These are phyloP conservation scores for Phytophthora rubi DNA, from an alignment of 352 stramenopile genomes.

Conservation along the genomic window DNA sequence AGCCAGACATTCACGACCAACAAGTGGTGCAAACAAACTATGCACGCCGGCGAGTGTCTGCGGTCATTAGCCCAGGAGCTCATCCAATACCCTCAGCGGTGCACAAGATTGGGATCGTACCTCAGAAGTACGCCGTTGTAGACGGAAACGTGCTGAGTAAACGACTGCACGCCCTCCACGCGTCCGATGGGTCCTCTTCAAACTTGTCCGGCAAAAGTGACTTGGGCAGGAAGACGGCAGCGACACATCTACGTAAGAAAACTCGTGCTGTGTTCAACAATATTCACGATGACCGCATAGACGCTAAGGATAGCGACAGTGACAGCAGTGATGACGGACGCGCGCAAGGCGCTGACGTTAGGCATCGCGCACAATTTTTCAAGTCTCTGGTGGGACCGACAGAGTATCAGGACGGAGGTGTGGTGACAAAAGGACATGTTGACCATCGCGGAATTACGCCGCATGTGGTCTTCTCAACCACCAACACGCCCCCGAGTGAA, in stretches of 20 bases:
- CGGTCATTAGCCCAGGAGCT: not conserved
- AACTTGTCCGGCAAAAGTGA: conserved; percentile 14
- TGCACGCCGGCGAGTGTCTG: conserved; percentile 11
- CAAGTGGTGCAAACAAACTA: not conserved
- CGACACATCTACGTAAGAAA: conserved; percentile 13
- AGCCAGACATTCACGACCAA: conserved; percentile 15
- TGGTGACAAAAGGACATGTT: conserved; percentile 50
- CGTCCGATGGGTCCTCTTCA: conserved; percentile 16
- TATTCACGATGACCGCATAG: conserved; percentile 19
- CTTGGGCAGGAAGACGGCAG: conserved; percentile 7
- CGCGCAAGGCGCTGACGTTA: conserved; percentile 21
- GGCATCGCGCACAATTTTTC: conserved; percentile 34
- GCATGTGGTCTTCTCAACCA: conserved; percentile 66
- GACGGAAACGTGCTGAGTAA: conserved; percentile 5
- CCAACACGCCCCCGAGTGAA: conserved; percentile 60
- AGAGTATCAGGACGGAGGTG: conserved; percentile 54
- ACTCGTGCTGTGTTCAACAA: conserved; percentile 13
- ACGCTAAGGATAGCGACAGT: conserved; percentile 7
- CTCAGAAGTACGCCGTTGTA: conserved; percentile 20
- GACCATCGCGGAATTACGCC: conserved; percentile 70
- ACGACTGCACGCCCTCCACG: conserved; percentile 16
- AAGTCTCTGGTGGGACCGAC: conserved; percentile 29
- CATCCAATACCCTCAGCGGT: not conserved
- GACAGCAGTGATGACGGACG: conserved; percentile 26
- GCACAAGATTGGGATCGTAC: conserved; percentile 8